Percentiles rank a stretch among this genome's conserved stretches.
These are phyloP conservation scores for Bisporella sp. DNA, from an alignment of 2,329 filamentous ascomycete genomes.

Conservation along the genomic window DNA sequence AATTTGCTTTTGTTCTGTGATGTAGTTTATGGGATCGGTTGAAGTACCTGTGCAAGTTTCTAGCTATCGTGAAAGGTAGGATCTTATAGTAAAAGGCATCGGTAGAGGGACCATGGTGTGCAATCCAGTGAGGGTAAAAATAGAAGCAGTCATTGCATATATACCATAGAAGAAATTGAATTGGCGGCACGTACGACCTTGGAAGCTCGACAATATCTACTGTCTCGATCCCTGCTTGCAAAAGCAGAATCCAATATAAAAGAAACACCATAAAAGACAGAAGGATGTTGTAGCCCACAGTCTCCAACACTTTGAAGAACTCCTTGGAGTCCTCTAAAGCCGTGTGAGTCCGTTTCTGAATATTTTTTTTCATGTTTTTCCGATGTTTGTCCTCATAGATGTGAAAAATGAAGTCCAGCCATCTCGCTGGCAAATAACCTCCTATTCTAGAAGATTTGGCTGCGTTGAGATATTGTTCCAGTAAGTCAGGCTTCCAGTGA, in stretches of 20 bases:
- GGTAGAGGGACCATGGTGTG: too few relatives aligned
- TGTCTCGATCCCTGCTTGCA: not conserved
- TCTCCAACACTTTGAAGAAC: conserved; percentile 2
- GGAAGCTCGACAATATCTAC: not conserved
- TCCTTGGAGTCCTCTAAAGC: not conserved
- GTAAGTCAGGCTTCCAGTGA: too few relatives aligned
- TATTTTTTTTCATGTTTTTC: not conserved
- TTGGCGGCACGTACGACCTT: too few relatives aligned
- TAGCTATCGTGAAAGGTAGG: too few relatives aligned
- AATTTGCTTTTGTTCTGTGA: too few relatives aligned
- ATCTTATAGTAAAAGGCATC: too few relatives aligned
- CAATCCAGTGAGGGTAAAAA: too few relatives aligned
- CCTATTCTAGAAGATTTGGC: conserved; percentile 1
- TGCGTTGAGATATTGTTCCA: not conserved
- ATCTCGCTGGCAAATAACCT: not conserved
- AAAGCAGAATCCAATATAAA: not conserved
- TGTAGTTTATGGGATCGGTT: too few relatives aligned
- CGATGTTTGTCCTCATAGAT: conserved; percentile 4
- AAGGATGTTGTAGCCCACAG: conserved; percentile 2
- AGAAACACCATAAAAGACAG: not conserved
- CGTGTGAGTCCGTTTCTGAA: conserved; percentile 1
- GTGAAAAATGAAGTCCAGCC: conserved; percentile 2
- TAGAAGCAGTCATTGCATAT: too few relatives aligned
- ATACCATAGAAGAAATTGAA: too few relatives aligned
- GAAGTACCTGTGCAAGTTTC: too few relatives aligned